A percentile compares a stretch with the other conserved stretches of the same genome.
Conservation (phyloP, 1,284 basidiomycete species). For the Apiotrichum laibachii region DNA sequence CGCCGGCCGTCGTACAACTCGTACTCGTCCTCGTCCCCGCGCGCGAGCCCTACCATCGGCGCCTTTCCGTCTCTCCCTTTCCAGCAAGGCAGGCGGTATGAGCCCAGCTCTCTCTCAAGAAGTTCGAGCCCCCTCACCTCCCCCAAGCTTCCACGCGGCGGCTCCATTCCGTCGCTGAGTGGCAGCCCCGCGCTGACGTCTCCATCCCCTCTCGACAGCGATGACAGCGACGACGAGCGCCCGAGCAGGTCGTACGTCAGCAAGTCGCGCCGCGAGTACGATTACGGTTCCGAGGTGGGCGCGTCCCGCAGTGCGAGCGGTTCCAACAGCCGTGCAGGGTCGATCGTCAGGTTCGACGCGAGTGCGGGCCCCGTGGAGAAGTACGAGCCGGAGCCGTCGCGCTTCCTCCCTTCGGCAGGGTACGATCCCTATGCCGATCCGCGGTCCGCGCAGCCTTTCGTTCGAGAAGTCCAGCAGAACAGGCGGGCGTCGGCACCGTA, state of each 20-base stretch:
- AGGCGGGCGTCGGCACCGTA: too few species aligned
- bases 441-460: too few species aligned
- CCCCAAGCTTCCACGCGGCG: not conserved
- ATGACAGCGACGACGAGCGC: not conserved
- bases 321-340: not conserved
- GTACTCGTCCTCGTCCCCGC: not conserved
- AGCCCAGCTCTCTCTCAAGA: not conserved
- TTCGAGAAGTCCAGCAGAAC: too few species aligned
- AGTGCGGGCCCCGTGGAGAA: not conserved
- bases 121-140: not conserved
- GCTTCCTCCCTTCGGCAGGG: too few species aligned
- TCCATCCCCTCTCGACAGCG: not conserved
- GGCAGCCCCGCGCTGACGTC: not conserved
- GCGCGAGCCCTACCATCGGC: not conserved
- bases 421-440: constrained; percentile 3
- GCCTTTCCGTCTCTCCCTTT: not conserved
- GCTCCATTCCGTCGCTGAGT: too few species aligned
- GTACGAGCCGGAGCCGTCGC: not conserved
- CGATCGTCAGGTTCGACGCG: not conserved
- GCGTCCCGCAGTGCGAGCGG: too few species aligned
- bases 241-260: constrained; percentile 3
- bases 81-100: not conserved
- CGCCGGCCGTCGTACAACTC: not conserved
- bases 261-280: not conserved
- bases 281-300: constrained; percentile 2